A percentile compares a stretch with the other conserved stretches of the same genome.
Conservation (phyloP, 108 stramenopile species). For the Skeletonema tropicum region DNA sequence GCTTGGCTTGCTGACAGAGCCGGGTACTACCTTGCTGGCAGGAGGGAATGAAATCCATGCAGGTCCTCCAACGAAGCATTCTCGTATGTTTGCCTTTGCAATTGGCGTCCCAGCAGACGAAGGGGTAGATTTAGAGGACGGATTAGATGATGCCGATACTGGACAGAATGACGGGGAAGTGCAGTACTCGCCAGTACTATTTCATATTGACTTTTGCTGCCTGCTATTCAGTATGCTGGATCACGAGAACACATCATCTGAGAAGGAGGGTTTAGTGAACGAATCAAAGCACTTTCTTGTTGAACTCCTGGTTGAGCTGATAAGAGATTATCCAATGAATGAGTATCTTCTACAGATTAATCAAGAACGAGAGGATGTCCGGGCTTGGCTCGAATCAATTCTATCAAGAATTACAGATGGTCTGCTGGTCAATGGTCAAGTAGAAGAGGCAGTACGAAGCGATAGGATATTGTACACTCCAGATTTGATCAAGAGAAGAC, state of each 20-base stretch:
- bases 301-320: constrained; percentile 32
- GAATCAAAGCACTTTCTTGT: constrained; percentile 41
- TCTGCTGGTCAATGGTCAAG: neutral
- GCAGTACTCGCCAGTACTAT: constrained; percentile 67
- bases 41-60: constrained; percentile 80
- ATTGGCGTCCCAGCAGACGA: constrained; percentile 60
- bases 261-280: neutral
- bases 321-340: constrained; percentile 55
- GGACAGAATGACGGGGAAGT: constrained; percentile 65
- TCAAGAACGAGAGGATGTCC: constrained; percentile 39
- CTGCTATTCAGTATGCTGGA: constrained; percentile 57
- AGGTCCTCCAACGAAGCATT: constrained; percentile 52
- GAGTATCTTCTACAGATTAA: constrained; percentile 52
- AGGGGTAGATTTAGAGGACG: neutral
- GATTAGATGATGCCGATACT: neutral
- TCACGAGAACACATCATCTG: constrained; percentile 26
- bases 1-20: constrained; percentile 32
- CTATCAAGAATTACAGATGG: constrained; percentile 9
- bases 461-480: constrained; percentile 53
- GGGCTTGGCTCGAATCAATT: constrained; percentile 52
- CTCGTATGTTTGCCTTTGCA: constrained; percentile 79
- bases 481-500: constrained; percentile 31
- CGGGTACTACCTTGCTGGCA: constrained; percentile 65
- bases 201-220: constrained; percentile 69
- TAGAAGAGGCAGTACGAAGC: constrained; percentile 42